phyloP scores from a whole-genome alignment of 2,329 filamentous ascomycete genomes.

The Alternaria sp. region DNA sequence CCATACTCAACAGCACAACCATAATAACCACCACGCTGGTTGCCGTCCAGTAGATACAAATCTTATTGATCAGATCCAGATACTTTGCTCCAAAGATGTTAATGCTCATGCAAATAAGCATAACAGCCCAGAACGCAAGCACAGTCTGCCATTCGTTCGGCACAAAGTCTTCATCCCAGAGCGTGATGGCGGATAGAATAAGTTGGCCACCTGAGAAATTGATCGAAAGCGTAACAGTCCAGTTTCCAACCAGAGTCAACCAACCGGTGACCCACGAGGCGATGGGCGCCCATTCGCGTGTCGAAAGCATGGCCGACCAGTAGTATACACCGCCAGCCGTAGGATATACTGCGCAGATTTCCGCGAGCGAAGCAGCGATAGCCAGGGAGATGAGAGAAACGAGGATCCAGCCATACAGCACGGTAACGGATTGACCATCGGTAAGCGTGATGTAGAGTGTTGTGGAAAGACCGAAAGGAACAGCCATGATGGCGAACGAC shows the following conservation, averaged over 20 bases:
- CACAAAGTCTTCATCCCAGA: conserved; percentile 74
- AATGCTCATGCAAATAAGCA: conserved; percentile 68
- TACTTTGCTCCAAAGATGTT: conserved; percentile 71
- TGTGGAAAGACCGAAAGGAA: conserved; percentile 72
- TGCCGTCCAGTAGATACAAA: conserved; percentile 77
- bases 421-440: conserved; percentile 73
- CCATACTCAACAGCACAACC: conserved; percentile 69
- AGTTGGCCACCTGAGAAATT: conserved; percentile 73
- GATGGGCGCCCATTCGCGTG: conserved; percentile 70
- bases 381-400: conserved; percentile 72
- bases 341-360: conserved; percentile 79
- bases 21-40: conserved; percentile 73
- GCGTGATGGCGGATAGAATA: conserved; percentile 71
- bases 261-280: conserved; percentile 76
- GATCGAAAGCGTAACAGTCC: conserved; percentile 70
- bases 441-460: conserved; percentile 73
- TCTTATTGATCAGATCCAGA: conserved; percentile 74
- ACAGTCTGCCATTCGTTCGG: conserved; percentile 75
- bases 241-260: conserved; percentile 76
- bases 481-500: conserved; percentile 79
- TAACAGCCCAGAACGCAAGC: conserved; percentile 75
- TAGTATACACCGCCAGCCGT: conserved; percentile 80
- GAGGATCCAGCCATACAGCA: conserved; percentile 74
- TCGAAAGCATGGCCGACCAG: conserved; percentile 72
- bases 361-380: conserved; percentile 75